Evolutionary conservation across 2,329 filamentous ascomycete species (phyloP), one percentile per base, ranked within the genome.

Genomic region (Torrubiellomyces zombiae): DNA sequence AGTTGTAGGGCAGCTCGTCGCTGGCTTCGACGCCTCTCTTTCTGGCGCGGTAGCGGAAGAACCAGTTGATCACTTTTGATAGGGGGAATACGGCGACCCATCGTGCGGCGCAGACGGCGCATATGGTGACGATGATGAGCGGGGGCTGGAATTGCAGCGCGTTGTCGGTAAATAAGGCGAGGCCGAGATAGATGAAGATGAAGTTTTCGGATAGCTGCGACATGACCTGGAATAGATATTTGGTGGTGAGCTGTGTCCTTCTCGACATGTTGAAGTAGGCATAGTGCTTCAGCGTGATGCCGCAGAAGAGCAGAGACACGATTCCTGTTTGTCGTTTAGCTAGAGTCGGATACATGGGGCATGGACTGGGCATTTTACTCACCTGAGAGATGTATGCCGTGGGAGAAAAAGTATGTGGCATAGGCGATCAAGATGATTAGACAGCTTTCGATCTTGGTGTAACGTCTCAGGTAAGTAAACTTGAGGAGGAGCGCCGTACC

Each of bases 231-330:
- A 98, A 98, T 29, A 94, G 67, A 53, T 92, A 98, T 50, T 98
- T 98, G 26, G 89, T 98, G 10, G 89, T 93, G 34, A 98, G 73
- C 48, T 98, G 89, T 2, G 89, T 95, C 33, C 89, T 75, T 24
- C 89, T 75, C 16, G 89, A 98, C 89, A 98, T 98, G 58, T 98
- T 98, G 63, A 95, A 94, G 56, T 98, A 98, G 33, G 89, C 89
- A 44, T 98, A 98, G 48, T 98, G 89, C 53, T 98, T 98, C 34
- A 98, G 61, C 8, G 89, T 95, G 39, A 98, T 98, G 28, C 89
- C 89, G 50, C 89, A 98, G 59, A 98, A 98, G 2, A 98, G 63
- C 30, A 98, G 61, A 14, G 89, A 92, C 37, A 98, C 89, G 42
- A 98, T 98, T 38, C 85, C 82, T 89, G 14, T 19, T 16, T 13